phyloP scores from a whole-genome alignment of 2,329 filamentous ascomycete genomes.

The Fusarium globosum region DNA sequence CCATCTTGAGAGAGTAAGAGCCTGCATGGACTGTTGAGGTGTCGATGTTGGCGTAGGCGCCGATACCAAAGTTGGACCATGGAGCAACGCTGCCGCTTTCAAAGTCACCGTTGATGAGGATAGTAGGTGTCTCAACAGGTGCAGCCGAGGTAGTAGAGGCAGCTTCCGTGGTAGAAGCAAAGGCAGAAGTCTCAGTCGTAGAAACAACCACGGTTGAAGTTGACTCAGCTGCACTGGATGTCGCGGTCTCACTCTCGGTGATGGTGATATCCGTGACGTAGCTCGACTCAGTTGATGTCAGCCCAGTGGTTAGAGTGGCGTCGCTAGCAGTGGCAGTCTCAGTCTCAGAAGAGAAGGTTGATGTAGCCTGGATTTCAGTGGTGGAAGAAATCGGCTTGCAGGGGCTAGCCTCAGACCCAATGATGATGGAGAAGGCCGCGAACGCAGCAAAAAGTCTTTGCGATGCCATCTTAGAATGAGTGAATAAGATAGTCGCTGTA shows the following conservation, averaged over 20 bases:
- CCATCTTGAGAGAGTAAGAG: background rate
- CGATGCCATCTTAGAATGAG: background rate
- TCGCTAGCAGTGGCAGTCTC: background rate
- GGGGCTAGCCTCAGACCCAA: background rate
- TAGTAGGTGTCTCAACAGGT: background rate
- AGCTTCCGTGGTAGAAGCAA: background rate
- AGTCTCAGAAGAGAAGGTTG: background rate
- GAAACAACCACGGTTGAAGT: background rate
- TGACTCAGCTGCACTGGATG: background rate
- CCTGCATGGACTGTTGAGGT: background rate
- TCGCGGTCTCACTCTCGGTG: background rate
- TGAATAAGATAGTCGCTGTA: background rate
- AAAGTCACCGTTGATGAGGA: background rate
- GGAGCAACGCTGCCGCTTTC: background rate
- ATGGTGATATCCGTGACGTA: background rate
- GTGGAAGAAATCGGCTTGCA: background rate
- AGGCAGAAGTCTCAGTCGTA: background rate
- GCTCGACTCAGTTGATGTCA: background rate
- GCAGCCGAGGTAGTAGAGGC: background rate
- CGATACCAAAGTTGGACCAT: background rate
- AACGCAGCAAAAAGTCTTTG: background rate
- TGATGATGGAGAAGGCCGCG: background rate
- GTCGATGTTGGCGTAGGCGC: background rate
- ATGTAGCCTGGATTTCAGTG: background rate
- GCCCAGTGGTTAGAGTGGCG: background rate